Evolutionary conservation across 495 filamentous ascomycete genomes (phyloP), one percentile per base, ranked within the genome.

Genomic region (Neurospora sp.): DNA sequence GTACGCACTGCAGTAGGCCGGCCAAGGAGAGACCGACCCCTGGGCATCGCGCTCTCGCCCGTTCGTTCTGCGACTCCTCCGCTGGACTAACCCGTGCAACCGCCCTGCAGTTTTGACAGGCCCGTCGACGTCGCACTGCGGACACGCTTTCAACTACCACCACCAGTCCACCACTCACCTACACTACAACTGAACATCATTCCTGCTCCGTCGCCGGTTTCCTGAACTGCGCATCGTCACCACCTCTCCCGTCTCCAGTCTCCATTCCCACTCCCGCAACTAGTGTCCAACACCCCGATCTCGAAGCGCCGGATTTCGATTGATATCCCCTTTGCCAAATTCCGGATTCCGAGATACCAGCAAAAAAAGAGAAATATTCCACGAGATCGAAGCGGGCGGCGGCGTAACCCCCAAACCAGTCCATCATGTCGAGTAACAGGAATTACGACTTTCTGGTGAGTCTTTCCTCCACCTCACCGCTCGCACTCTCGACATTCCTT

Each of bases 401-500:
- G 42, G 37, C 37, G 35, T 73, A 16, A 59, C 27, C 66, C 38
- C 48, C 12, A 39, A 69, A 69, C 72, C 69, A 72, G 76, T 73
- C 44, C 76, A 72, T 73, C 85, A 99, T 99, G 96, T 94, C 96
- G 76, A 93, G 93, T 77, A 97, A 94, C 84, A 89, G 96, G 80
- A 98, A 98, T 84, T 99, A 99, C 82, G 96, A 99, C 81, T 98
- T 98, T 82, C 86, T 99, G 85, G 95, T 98, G 89, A 88, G 79
- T 77, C 66, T 48, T 66, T 69, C 69, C 70, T 72, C 71, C 44
- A 44, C 23, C 39, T 18, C 69, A 27, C 46, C 59, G 27, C 70
- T 37, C 41, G 39, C 12, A 73, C 12, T 62, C 46, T 16, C 41
- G 38, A 69, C 3, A 70, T 44, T 54, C 70, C 23, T 27, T 42